Evolutionary conservation across 257 asterid genomes (phyloP).

Genomic region (Solanum sejunctum): DNA sequence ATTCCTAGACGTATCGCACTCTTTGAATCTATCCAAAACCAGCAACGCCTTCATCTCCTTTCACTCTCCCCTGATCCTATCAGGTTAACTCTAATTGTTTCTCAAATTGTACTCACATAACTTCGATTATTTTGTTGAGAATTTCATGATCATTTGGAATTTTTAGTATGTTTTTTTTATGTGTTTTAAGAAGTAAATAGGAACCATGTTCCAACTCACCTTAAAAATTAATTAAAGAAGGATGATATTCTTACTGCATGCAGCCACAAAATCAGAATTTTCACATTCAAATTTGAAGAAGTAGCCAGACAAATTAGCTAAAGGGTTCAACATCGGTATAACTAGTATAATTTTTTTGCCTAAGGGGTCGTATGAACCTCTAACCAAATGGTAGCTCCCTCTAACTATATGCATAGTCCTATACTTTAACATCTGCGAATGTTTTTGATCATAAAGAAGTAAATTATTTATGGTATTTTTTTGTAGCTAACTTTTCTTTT

Average conservation of each 20-base stretch:
- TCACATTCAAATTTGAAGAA: too few relatives aligned
- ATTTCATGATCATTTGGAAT: background rate
- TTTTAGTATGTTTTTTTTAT: background rate
- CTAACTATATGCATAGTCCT: background rate
- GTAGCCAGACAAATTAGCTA: too few relatives aligned
- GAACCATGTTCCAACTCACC: background rate
- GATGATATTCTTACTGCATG: too few relatives aligned
- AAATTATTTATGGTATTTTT: background rate
- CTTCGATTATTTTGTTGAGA: background rate
- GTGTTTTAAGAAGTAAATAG: background rate
- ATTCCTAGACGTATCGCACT: constrained; percentile 50
- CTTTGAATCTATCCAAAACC: constrained; percentile 36
- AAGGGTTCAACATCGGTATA: too few relatives aligned
- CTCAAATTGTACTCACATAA: background rate
- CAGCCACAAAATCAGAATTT: too few relatives aligned
- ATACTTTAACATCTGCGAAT: background rate
- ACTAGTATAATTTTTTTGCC: too few relatives aligned
- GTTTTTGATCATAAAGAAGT: background rate
- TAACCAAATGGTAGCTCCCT: too few relatives aligned
- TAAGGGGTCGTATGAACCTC: too few relatives aligned
- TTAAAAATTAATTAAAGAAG: background rate
- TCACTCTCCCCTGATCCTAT: constrained; percentile 52
- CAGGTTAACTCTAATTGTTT: constrained; percentile 10
- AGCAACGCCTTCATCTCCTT: constrained; percentile 42
- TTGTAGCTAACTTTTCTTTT: background rate